Conservation (phyloP, 2,329 filamentous ascomycete species). For the Pseudocercospora fijiensis region DNA sequence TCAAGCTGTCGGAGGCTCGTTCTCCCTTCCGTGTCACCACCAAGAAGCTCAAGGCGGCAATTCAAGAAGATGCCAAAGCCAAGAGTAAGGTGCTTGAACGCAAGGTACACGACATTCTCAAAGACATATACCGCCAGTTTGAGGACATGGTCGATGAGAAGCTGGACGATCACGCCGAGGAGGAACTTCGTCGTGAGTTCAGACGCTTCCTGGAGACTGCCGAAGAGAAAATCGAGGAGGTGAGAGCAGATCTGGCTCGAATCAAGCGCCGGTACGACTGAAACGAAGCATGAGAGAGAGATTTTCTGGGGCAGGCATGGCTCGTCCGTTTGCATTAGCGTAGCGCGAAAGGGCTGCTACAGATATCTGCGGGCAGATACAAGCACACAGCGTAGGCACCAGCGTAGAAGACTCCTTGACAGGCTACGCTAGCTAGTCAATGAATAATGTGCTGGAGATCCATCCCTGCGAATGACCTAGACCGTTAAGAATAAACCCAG, state of each 20-base stretch:
- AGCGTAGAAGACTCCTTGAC: too few species aligned
- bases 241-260: conserved; percentile 7
- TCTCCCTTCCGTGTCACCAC: background rate
- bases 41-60: background rate
- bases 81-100: background rate
- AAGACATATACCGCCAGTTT: conserved; percentile 4
- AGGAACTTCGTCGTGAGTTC: background rate
- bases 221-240: conserved; percentile 4
- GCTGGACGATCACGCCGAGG: background rate
- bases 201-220: background rate
- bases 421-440: too few species aligned
- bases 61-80: background rate
- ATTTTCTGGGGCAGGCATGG: too few species aligned
- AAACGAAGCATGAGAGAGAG: too few species aligned
- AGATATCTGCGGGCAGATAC: too few species aligned
- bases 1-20: background rate
- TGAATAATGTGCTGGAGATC: too few species aligned
- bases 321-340: too few species aligned
- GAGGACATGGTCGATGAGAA: conserved; percentile 1
- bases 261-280: conserved; percentile 4
- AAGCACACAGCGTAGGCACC: too few species aligned
- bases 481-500: too few species aligned
- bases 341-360: too few species aligned
- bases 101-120: background rate
- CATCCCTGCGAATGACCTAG: too few species aligned